A percentile compares a stretch with the other conserved stretches of the same genome.
Conservation (phyloP, 1,284 basidiomycete genomes). For the Ganoderma sp. region DNA sequence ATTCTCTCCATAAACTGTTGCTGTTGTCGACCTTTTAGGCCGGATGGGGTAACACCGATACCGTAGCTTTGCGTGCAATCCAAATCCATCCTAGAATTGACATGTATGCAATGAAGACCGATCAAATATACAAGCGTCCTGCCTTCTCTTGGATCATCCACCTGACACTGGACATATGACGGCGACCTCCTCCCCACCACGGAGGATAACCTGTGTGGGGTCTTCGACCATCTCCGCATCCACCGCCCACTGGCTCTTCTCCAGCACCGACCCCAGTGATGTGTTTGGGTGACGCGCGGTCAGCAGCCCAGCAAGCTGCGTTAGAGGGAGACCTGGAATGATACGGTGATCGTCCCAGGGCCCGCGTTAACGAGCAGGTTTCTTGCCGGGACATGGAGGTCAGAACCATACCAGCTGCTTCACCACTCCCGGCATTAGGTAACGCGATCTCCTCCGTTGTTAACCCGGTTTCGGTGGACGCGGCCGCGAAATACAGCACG, state of each 20-base stretch:
- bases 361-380: not conserved
- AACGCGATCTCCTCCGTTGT: conserved; percentile 56
- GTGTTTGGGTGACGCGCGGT: conserved; percentile 57
- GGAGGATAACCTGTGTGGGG: conserved; percentile 53
- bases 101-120: too few species aligned
- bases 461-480: conserved; percentile 69
- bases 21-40: too few species aligned
- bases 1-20: too few species aligned
- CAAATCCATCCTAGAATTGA: too few species aligned
- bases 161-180: conserved; percentile 86
- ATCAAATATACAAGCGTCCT: not conserved
- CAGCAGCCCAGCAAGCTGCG: conserved; percentile 57
- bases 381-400: not conserved
- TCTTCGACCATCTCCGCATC: conserved; percentile 81
- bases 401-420: conserved; percentile 1
- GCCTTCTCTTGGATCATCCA: conserved; percentile 48
- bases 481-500: conserved; percentile 83
- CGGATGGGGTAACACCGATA: too few species aligned
- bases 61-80: too few species aligned
- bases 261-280: conserved; percentile 57
- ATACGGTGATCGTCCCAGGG: too few species aligned
- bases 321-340: conserved; percentile 50
- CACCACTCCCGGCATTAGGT: conserved; percentile 31
- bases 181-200: conserved; percentile 79
- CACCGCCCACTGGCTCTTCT: conserved; percentile 75